Percentiles rank a stretch among this genome's conserved stretches.
These are phyloP conservation scores for Carpinus viminea DNA, from an alignment of 306 rosid genomes.

Conservation along the genomic window DNA sequence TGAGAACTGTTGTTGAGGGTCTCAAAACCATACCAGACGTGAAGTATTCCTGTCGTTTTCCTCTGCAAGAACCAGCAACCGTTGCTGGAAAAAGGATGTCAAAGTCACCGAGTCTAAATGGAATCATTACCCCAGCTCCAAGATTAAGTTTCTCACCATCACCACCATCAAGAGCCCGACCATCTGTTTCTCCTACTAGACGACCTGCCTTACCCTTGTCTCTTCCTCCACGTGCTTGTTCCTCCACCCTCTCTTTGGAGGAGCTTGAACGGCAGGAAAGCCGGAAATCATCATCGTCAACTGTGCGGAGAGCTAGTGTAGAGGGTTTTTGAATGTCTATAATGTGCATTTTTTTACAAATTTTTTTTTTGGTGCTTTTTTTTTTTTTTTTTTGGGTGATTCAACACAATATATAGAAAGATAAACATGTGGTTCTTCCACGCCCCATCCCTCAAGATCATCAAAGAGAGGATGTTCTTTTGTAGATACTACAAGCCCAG, in stretches of 20 bases:
- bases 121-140: conserved; percentile 62
- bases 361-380: conserved; percentile 36
- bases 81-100: conserved; percentile 64
- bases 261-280: conserved; percentile 77
- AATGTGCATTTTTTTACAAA: conserved; percentile 38
- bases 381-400: conserved; percentile 39
- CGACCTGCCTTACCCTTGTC: conserved; percentile 36
- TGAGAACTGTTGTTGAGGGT: conserved; percentile 82
- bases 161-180: conserved; percentile 55
- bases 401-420: conserved; percentile 76
- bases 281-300: conserved; percentile 75
- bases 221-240: conserved; percentile 65
- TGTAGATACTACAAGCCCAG: conserved; percentile 71
- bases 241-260: conserved; percentile 67
- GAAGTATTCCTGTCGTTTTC: conserved; percentile 79
- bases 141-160: conserved; percentile 77
- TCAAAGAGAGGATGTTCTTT: conserved; percentile 54
- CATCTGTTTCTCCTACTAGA: conserved; percentile 69
- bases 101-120: conserved; percentile 91
- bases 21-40: conserved; percentile 79
- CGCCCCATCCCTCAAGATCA: conserved; percentile 40
- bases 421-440: conserved; percentile 61
- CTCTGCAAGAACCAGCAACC: conserved; percentile 79
- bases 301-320: conserved; percentile 68
- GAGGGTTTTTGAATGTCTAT: conserved; percentile 91